phyloP scores from a whole-genome alignment of 306 rosid species.

The Sicyos baderoa region DNA sequence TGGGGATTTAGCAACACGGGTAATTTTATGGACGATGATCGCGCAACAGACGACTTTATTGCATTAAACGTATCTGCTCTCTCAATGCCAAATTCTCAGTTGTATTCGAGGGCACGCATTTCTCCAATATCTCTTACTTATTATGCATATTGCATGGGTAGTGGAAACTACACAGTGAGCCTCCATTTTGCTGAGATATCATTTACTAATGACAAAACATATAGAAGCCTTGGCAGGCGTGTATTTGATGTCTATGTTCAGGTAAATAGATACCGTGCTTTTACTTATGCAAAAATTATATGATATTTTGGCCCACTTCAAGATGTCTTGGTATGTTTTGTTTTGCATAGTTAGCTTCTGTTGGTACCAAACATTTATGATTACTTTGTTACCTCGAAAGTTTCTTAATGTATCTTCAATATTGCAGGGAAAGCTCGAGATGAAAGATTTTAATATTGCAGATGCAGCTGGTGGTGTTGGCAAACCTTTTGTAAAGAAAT shows the following conservation, averaged over 20 bases:
- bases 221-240: slow-evolving; percentile 42
- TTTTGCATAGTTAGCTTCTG: background rate
- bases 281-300: background rate
- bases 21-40: slow-evolving; percentile 29
- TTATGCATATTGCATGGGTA: slow-evolving; percentile 32
- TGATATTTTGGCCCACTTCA: background rate
- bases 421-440: slow-evolving; percentile 28
- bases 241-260: slow-evolving; percentile 37
- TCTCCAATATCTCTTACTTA: slow-evolving; percentile 51
- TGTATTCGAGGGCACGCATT: slow-evolving; percentile 51
- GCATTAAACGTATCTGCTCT: slow-evolving; percentile 25
- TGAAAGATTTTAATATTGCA: slow-evolving; percentile 32
- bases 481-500: background rate
- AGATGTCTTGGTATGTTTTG: background rate
- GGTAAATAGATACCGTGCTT: slow-evolving; percentile 14
- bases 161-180: slow-evolving; percentile 29
- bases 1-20: slow-evolving; percentile 56
- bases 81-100: slow-evolving; percentile 23
- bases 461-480: slow-evolving; percentile 31
- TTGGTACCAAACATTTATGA: background rate
- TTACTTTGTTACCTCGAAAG: background rate
- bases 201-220: slow-evolving; percentile 23
- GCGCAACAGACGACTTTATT: background rate
- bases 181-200: slow-evolving; percentile 38
- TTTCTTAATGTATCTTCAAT: background rate